These are phyloP conservation scores for Fraxinus cuspidata DNA, from an alignment of 257 asterid genomes.

Conservation along the genomic window DNA sequence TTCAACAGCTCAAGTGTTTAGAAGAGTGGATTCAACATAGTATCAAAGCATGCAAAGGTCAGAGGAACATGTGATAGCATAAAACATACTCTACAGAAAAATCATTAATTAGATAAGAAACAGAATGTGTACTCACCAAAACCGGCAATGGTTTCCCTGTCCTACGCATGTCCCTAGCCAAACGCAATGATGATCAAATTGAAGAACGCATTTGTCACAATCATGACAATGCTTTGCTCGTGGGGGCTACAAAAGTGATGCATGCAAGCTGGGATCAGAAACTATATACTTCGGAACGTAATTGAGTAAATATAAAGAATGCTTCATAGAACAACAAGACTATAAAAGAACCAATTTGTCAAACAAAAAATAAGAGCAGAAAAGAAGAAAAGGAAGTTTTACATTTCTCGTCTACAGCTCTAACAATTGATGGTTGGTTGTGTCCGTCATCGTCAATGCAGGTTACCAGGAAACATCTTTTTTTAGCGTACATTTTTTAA, in stretches of 20 bases:
- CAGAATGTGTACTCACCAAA: slow-evolving; percentile 62
- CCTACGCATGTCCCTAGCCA: slow-evolving; percentile 99
- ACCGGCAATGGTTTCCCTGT: slow-evolving; percentile 83
- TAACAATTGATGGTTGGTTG: neutral
- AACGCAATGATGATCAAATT: slow-evolving; percentile 98
- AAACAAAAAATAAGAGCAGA: neutral
- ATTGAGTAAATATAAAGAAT: neutral
- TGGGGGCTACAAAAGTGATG: slow-evolving; percentile 74
- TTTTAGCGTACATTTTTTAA: neutral
- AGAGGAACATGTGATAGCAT: neutral
- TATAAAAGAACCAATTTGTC: neutral
- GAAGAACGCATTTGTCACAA: slow-evolving; percentile 96
- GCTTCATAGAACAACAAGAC: neutral
- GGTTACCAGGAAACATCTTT: neutral
- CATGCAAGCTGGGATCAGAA: slow-evolving; percentile 26
- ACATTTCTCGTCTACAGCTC: neutral
- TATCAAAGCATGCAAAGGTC: neutral
- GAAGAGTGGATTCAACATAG: neutral
- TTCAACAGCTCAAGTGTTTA: neutral
- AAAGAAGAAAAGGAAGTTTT: neutral
- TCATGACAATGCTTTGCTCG: slow-evolving; percentile 96
- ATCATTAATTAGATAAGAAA: slow-evolving; percentile 10
- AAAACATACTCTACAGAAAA: neutral
- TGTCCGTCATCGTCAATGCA: neutral
- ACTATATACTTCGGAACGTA: slow-evolving; percentile 8